A percentile compares a stretch with the other conserved stretches of the same genome.
Evolutionary conservation across 1,284 basidiomycete species (phyloP).

Genomic region (Trichosporon faecale): DNA sequence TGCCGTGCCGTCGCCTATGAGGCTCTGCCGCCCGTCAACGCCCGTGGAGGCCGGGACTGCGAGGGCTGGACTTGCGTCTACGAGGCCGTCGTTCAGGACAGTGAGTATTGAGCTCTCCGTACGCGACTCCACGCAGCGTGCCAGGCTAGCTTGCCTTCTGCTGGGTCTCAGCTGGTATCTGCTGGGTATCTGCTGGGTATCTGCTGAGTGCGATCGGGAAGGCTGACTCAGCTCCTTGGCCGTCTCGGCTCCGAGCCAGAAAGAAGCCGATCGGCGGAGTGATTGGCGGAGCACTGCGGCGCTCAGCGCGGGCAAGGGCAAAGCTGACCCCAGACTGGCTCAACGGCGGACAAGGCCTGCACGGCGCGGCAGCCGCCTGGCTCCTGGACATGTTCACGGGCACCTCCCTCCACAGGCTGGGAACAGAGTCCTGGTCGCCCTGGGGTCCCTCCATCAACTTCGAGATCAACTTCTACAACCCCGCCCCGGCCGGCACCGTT

Average conservation of each 20-base stretch:
- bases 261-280: too few species aligned
- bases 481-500: conserved; percentile 15
- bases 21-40: conserved; percentile 16
- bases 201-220: too few species aligned
- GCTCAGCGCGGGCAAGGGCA: not conserved
- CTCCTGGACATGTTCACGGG: conserved; percentile 35
- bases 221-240: too few species aligned
- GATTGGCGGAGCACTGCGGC: too few species aligned
- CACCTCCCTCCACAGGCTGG: conserved; percentile 15
- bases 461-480: conserved; percentile 36
- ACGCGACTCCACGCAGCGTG: too few species aligned
- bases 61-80: conserved; percentile 18
- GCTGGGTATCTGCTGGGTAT: too few species aligned
- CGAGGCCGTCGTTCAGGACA: conserved; percentile 13
- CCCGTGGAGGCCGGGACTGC: conserved; percentile 13
- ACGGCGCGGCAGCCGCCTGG: conserved; percentile 40
- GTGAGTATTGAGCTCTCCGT: too few species aligned
- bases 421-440: conserved; percentile 28
- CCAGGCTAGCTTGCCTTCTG: too few species aligned
- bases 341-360: conserved; percentile 33
- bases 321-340: conserved; percentile 33
- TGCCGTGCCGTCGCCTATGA: conserved; percentile 11
- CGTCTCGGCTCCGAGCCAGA: not conserved
- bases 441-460: conserved; percentile 38
- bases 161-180: too few species aligned